Evolutionary conservation across 106 monocot species (phyloP).

Genomic region (Dendrobium officinale): DNA sequence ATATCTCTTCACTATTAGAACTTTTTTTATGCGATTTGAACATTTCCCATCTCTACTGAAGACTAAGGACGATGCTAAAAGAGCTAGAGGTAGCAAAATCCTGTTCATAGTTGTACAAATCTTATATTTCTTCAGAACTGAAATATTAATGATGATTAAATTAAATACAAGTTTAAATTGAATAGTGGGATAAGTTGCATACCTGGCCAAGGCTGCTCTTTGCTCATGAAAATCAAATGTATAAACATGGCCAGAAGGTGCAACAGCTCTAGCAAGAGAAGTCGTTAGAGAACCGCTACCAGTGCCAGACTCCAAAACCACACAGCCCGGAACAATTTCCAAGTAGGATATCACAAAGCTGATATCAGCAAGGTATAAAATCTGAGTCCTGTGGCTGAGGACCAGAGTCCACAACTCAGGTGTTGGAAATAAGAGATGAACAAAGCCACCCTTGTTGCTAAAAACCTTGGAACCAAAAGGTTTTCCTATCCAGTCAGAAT

Average conservation of each 20-base stretch:
- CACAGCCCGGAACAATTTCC: conserved; percentile 85
- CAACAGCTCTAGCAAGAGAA: conserved; percentile 85
- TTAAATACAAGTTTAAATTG: not conserved
- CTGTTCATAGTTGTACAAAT: not conserved
- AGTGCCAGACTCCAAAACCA: conserved; percentile 93
- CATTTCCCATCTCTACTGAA: no score
- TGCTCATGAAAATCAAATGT: conserved; percentile 98
- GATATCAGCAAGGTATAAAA: conserved; percentile 84
- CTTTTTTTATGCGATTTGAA: no score
- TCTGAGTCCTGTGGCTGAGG: conserved; percentile 91
- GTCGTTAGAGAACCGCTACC: conserved; percentile 95
- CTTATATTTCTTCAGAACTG: not conserved
- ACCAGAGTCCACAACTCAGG: conserved; percentile 94
- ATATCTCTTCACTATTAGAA: not conserved
- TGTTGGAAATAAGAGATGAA: conserved; percentile 75
- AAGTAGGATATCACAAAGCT: conserved; percentile 81
- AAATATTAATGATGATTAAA: not conserved
- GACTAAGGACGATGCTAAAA: not conserved
- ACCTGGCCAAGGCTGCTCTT: conserved; percentile 82
- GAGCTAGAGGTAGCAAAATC: not conserved
- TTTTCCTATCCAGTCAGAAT: conserved; percentile 89
- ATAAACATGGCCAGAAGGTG: conserved; percentile 74
- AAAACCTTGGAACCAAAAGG: conserved; percentile 72
- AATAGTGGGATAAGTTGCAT: conserved; percentile 2
- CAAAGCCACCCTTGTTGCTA: conserved; percentile 69